Conservation (phyloP, 2,329 filamentous ascomycete genomes). For the Aspergillus aculeatinus region DNA sequence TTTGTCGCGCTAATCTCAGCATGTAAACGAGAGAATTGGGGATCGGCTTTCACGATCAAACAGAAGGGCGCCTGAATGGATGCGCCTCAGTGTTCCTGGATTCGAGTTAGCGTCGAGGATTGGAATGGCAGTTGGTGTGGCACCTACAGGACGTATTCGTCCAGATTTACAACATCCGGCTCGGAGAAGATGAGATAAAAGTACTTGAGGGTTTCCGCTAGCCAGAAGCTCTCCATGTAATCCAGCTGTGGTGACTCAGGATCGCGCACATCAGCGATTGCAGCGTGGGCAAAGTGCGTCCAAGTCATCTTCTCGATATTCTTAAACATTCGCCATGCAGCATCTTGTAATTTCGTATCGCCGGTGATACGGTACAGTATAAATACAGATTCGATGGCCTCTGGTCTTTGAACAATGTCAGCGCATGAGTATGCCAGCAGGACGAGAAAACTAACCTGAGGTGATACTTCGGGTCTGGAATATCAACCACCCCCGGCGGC, state of each 20-base stretch:
- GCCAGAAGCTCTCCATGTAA: conserved; percentile 48
- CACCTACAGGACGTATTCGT: conserved; percentile 46
- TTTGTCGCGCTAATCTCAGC: not conserved
- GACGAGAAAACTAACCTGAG: conserved; percentile 26
- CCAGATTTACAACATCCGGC: conserved; percentile 40
- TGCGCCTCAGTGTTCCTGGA: conserved; percentile 43
- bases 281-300: conserved; percentile 46
- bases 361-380: conserved; percentile 61
- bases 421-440: not conserved
- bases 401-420: conserved; percentile 39
- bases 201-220: conserved; percentile 48
- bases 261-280: conserved; percentile 43
- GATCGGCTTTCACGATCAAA: not conserved
- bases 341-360: conserved; percentile 47
- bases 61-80: conserved; percentile 34
- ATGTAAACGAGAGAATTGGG: not conserved
- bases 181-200: conserved; percentile 48
- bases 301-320: conserved; percentile 46
- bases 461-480: conserved; percentile 31
- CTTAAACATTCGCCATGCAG: conserved; percentile 52
- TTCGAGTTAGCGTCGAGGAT: conserved; percentile 1
- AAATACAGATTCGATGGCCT: conserved; percentile 63
- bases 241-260: conserved; percentile 30
- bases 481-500: conserved; percentile 29
- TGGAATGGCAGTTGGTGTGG: not conserved